These are phyloP conservation scores for Sporothrix schenckii DNA, from an alignment of 2,329 filamentous ascomycete genomes.

Conservation along the genomic window DNA sequence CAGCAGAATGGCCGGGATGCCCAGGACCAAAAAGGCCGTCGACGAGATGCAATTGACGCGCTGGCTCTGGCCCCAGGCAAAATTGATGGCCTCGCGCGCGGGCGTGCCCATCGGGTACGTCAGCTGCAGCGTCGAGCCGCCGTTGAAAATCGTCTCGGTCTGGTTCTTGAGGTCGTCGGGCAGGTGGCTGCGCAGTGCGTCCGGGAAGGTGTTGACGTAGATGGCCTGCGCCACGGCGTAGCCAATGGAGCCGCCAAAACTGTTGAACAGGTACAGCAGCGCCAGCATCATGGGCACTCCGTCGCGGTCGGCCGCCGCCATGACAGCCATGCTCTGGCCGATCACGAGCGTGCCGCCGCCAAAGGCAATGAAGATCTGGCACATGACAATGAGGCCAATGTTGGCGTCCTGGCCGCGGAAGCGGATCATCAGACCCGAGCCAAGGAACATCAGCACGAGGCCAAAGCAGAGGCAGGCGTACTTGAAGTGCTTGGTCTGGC, in stretches of 20 bases:
- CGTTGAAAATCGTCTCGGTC: conserved; percentile 44
- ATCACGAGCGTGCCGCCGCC: conserved; percentile 62
- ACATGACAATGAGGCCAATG: conserved; percentile 59
- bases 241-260: conserved; percentile 63
- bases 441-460: conserved; percentile 57
- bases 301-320: conserved; percentile 61
- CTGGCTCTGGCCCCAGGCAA: conserved; percentile 59
- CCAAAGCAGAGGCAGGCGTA: conserved; percentile 46
- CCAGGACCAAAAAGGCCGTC: conserved; percentile 42
- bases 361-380: conserved; percentile 58
- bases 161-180: conserved; percentile 53
- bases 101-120: conserved; percentile 54
- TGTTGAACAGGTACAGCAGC: conserved; percentile 60
- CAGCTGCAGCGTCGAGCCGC: conserved; percentile 58
- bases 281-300: conserved; percentile 61
- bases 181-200: conserved; percentile 53
- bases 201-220: conserved; percentile 61
- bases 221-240: conserved; percentile 62
- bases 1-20: conserved; percentile 33
- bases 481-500: conserved; percentile 57
- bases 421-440: conserved; percentile 59
- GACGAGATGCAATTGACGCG: conserved; percentile 53
- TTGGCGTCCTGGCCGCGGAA: conserved; percentile 57
- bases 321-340: conserved; percentile 60
- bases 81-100: conserved; percentile 57